phyloP scores from a whole-genome alignment of 305 asterid genomes.

The Fraxinus sp. region DNA sequence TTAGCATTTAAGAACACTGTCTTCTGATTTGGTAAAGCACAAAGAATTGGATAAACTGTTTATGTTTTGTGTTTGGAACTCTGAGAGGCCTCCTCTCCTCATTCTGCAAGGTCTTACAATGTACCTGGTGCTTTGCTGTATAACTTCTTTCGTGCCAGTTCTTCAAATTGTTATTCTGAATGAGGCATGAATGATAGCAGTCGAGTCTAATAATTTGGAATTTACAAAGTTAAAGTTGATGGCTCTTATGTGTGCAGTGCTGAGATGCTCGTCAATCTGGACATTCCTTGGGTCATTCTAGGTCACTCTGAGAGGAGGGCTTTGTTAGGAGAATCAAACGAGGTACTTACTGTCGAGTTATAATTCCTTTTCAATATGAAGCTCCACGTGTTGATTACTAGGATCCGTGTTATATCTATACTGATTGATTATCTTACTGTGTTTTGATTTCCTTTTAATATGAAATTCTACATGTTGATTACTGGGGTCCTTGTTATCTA shows the following conservation, averaged over 20 bases:
- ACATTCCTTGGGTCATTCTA: slow-evolving; percentile 87
- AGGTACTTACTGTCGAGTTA: slow-evolving; percentile 45
- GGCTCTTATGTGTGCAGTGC: slow-evolving; percentile 51
- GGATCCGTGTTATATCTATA: too few relatives aligned
- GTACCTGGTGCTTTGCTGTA: not conserved
- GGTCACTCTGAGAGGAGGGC: slow-evolving; percentile 98
- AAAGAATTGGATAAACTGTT: not conserved
- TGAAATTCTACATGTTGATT: not conserved
- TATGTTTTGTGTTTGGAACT: not conserved
- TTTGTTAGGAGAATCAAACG: slow-evolving; percentile 66
- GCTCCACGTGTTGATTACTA: not conserved
- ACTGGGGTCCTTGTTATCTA: slow-evolving; percentile 10
- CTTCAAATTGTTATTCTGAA: not conserved
- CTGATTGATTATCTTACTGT: too few relatives aligned
- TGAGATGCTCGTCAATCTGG: slow-evolving; percentile 88
- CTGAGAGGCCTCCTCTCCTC: not conserved
- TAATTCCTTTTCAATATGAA: not conserved
- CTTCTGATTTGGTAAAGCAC: not conserved
- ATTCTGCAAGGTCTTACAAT: not conserved
- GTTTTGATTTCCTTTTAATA: not conserved
- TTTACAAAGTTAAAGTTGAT: not conserved
- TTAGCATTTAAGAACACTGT: not conserved
- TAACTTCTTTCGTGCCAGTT: slow-evolving; percentile 3
- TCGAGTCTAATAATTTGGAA: not conserved
- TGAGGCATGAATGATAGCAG: slow-evolving; percentile 1